phyloP scores from a whole-genome alignment of 345 rosid species.

The Eucalyptus tenuipes region DNA sequence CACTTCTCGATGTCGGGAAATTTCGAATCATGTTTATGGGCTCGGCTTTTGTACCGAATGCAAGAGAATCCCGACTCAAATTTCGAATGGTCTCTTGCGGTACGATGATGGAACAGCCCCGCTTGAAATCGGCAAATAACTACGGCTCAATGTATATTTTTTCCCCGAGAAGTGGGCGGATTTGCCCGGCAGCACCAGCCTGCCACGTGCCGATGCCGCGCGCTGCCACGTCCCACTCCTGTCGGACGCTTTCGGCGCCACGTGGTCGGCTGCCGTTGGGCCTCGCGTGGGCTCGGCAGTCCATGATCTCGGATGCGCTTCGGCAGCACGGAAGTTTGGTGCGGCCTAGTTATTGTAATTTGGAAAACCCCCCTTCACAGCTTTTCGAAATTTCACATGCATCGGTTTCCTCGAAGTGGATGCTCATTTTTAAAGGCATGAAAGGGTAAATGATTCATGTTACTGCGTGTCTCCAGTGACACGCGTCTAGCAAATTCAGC shows the following conservation, averaged over 20 bases:
- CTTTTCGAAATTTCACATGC: not conserved
- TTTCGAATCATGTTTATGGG: not conserved
- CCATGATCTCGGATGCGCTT: not conserved
- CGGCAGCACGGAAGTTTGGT: not conserved
- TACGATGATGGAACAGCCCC: not conserved
- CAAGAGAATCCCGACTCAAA: not conserved
- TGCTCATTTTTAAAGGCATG: not conserved
- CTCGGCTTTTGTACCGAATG: not conserved
- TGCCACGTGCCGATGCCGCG: not conserved
- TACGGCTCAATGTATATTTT: not conserved
- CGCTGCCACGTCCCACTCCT: not conserved
- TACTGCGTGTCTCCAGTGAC: accelerated
- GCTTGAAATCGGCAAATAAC: not conserved
- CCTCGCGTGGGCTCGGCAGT: not conserved
- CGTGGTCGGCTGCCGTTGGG: not conserved
- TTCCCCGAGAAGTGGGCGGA: not conserved
- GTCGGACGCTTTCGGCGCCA: not conserved
- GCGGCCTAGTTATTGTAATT: not conserved
- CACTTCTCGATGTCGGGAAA: not conserved
- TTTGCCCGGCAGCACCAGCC: not conserved
- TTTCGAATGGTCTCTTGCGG: not conserved
- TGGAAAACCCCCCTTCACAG: too few relatives aligned
- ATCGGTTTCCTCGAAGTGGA: not conserved
- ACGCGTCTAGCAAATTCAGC: not conserved
- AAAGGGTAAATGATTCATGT: not conserved